phyloP scores from a whole-genome alignment of 2,329 filamentous ascomycete genomes.

The Beauveria bassiana region DNA sequence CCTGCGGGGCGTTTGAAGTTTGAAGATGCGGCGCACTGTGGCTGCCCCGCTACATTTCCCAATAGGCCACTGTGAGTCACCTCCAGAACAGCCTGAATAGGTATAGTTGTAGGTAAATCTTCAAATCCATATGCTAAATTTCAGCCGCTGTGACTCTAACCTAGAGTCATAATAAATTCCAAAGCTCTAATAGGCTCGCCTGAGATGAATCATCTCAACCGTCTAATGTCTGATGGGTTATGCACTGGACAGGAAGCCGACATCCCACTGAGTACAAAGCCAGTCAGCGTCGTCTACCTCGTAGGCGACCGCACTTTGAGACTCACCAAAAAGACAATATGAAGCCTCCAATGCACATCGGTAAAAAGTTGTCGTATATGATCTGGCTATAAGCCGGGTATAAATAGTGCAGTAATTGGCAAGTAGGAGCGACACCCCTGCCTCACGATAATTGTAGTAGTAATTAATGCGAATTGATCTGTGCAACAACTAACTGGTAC shows the following conservation, averaged over 20 bases:
- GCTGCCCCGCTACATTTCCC: slow-evolving; percentile 3
- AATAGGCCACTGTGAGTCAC: slow-evolving; percentile 2
- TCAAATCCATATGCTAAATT: not conserved
- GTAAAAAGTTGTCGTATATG: too few relatives aligned
- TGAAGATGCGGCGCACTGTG: not conserved
- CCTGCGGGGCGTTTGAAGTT: not conserved
- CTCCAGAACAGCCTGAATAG: too few relatives aligned
- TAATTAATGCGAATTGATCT: not conserved
- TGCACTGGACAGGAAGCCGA: too few relatives aligned
- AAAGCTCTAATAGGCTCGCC: not conserved
- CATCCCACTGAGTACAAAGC: not conserved
- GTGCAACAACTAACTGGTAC: too few relatives aligned
- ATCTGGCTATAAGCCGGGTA: too few relatives aligned
- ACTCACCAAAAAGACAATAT: too few relatives aligned
- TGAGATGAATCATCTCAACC: not conserved
- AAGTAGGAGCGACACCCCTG: too few relatives aligned
- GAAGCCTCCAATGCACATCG: too few relatives aligned
- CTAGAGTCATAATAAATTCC: not conserved
- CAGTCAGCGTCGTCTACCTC: too few relatives aligned
- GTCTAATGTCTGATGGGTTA: too few relatives aligned
- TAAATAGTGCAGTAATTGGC: too few relatives aligned
- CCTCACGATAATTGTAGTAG: not conserved
- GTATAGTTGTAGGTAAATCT: too few relatives aligned
- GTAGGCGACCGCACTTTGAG: not conserved
- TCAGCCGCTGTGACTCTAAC: not conserved